phyloP scores from a whole-genome alignment of 495 filamentous ascomycete genomes.

The Penicillium soppii region DNA sequence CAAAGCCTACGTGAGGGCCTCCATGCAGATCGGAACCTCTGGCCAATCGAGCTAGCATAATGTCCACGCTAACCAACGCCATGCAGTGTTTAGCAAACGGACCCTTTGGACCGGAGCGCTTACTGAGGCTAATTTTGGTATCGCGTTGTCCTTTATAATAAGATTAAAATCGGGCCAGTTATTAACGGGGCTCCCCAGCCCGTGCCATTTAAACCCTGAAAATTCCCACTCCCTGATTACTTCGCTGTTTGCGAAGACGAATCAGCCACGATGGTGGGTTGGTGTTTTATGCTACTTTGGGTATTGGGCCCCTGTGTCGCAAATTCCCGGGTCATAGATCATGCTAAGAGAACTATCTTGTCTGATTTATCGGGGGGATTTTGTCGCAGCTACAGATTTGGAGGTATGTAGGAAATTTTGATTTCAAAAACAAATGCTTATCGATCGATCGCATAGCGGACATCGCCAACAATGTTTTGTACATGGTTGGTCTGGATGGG shows the following conservation, averaged over 20 bases:
- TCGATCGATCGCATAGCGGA: constrained; percentile 1
- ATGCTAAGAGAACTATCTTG: not conserved
- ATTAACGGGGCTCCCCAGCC: not conserved
- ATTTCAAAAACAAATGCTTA: no score
- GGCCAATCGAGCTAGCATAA: not conserved
- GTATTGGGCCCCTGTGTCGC: not conserved
- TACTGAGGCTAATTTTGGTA: not conserved
- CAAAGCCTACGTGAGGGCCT: not conserved
- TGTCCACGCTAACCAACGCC: not conserved
- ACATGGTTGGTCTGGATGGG: constrained; percentile 14
- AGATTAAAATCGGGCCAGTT: not conserved
- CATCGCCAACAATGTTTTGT: constrained; percentile 13
- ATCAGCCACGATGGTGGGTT: not conserved
- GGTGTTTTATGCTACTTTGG: not conserved
- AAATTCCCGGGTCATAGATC: not conserved
- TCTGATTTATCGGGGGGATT: constrained; percentile 14
- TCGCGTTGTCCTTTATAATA: not conserved
- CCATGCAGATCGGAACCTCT: not conserved
- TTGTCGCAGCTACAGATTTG: constrained; percentile 16
- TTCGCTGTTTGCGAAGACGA: no score
- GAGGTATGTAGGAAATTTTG: constrained; percentile 3
- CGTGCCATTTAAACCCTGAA: not conserved
- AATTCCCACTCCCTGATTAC: no score
- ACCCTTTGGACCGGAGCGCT: not conserved
- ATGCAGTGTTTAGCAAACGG: not conserved